Conservation (phyloP, 495 filamentous ascomycete species). For the Trichoderma reesei region DNA sequence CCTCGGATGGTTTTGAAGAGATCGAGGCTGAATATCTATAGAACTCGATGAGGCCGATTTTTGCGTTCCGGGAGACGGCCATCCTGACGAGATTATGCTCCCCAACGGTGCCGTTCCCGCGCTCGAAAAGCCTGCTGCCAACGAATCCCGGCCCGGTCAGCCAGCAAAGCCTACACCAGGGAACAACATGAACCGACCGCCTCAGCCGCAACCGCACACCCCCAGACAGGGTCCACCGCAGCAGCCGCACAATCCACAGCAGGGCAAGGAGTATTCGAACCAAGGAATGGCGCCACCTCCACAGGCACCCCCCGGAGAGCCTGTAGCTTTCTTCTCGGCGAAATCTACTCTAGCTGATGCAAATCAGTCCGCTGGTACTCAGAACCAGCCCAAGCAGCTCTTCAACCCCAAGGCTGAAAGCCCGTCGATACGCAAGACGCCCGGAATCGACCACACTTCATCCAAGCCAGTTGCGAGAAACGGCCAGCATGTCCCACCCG, state of each 20-base stretch:
- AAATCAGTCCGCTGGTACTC: not conserved
- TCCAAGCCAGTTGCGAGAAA: constrained; percentile 52
- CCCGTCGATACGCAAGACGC: constrained; percentile 80
- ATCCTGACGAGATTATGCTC: constrained; percentile 54
- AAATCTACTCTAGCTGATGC: not conserved
- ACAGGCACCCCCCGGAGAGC: constrained; percentile 11
- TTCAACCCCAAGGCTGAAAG: constrained; percentile 81
- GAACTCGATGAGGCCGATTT: constrained; percentile 59
- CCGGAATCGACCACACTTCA: constrained; percentile 73
- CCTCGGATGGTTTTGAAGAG: not conserved
- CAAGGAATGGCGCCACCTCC: constrained; percentile 1
- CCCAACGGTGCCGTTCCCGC: constrained; percentile 13
- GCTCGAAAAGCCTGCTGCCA: not conserved
- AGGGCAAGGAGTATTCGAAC: constrained; percentile 11
- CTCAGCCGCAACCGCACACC: constrained; percentile 29
- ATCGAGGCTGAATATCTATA: constrained; percentile 19
- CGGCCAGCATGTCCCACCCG: constrained; percentile 31
- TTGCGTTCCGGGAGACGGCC: constrained; percentile 43
- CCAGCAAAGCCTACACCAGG: not conserved
- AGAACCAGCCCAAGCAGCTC: constrained; percentile 27
- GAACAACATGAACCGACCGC: not conserved
- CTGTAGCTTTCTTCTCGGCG: constrained; percentile 14
- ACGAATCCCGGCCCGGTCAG: not conserved
- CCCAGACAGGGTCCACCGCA: constrained; percentile 25
- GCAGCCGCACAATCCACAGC: constrained; percentile 13